Conservation (phyloP, 2,329 filamentous ascomycete species). For the Exophiala mesophila region DNA sequence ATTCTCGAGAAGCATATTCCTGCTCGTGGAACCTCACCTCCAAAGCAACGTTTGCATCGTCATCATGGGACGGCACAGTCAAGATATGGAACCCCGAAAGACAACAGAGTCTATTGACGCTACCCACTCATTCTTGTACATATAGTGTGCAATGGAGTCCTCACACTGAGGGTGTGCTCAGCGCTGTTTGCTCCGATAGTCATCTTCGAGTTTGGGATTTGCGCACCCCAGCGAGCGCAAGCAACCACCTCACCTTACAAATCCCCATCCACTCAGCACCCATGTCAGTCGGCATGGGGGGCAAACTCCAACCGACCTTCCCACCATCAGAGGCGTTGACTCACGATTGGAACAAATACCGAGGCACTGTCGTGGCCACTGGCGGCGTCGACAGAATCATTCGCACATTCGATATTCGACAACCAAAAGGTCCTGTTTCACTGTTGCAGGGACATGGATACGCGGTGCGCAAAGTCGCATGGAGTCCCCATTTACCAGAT, state of each 20-base stretch:
- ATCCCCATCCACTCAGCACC: constrained; percentile 71
- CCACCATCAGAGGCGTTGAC: constrained; percentile 81
- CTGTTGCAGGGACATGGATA: constrained; percentile 84
- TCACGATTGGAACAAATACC: constrained; percentile 99
- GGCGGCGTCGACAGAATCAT: constrained; percentile 84
- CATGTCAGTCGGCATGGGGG: constrained; percentile 17
- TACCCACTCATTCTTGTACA: constrained; percentile 89
- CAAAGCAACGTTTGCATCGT: constrained; percentile 86
- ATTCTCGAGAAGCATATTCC: constrained; percentile 87
- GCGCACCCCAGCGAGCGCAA: constrained; percentile 75
- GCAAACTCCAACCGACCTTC: constrained; percentile 33
- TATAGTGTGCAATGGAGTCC: constrained; percentile 91
- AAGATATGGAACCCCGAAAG: constrained; percentile 91
- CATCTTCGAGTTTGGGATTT: constrained; percentile 89
- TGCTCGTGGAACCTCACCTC: constrained; percentile 88
- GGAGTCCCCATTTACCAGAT: constrained; percentile 91
- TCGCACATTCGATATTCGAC: constrained; percentile 84
- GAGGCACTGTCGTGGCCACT: constrained; percentile 75
- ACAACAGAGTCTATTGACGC: constrained; percentile 67
- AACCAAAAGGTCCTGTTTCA: constrained; percentile 66
- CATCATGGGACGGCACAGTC: constrained; percentile 92
- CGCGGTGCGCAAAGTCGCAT: constrained; percentile 76
- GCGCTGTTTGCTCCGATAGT: constrained; percentile 82
- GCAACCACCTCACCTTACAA: constrained; percentile 77
- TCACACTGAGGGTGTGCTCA: constrained; percentile 77